phyloP scores from a whole-genome alignment of 371 early-diverging fungal genomes.

The Actinomucor elegans region DNA sequence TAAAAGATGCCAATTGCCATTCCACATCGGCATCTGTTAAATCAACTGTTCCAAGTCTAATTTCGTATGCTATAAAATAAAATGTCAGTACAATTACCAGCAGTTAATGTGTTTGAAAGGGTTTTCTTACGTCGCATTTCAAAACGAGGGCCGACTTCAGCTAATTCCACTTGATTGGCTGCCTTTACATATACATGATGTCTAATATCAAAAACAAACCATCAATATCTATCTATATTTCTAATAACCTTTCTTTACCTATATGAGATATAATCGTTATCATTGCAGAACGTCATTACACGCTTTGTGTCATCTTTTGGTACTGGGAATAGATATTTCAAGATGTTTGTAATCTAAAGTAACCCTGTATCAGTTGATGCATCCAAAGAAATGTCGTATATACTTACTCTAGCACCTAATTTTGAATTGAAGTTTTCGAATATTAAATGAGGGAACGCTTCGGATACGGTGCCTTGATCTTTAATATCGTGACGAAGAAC shows the following conservation, averaged over 20 bases:
- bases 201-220: constrained; percentile 36
- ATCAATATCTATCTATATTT: not conserved
- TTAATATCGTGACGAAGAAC: constrained; percentile 97
- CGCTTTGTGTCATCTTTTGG: constrained; percentile 96
- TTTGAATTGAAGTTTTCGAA: constrained; percentile 91
- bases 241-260: constrained; percentile 37
- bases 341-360: constrained; percentile 73
- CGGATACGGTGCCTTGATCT: constrained; percentile 93
- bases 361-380: too few species aligned
- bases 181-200: constrained; percentile 94
- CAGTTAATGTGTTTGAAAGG: too few species aligned
- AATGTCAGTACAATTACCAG: too few species aligned
- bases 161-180: constrained; percentile 87
- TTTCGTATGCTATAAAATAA: constrained; percentile 77
- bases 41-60: constrained; percentile 94
- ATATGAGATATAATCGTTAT: constrained; percentile 96
- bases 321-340: constrained; percentile 96
- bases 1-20: constrained; percentile 96
- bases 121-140: constrained; percentile 85
- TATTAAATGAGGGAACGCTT: constrained; percentile 95
- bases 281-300: constrained; percentile 96
- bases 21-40: constrained; percentile 95
- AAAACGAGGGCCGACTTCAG: constrained; percentile 98
- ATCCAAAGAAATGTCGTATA: too few species aligned
- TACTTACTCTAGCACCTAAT: constrained; percentile 79